Evolutionary conservation across 257 asterid species (phyloP), one percentile per base, ranked within the genome.

Genomic region (Datura wrightii): DNA sequence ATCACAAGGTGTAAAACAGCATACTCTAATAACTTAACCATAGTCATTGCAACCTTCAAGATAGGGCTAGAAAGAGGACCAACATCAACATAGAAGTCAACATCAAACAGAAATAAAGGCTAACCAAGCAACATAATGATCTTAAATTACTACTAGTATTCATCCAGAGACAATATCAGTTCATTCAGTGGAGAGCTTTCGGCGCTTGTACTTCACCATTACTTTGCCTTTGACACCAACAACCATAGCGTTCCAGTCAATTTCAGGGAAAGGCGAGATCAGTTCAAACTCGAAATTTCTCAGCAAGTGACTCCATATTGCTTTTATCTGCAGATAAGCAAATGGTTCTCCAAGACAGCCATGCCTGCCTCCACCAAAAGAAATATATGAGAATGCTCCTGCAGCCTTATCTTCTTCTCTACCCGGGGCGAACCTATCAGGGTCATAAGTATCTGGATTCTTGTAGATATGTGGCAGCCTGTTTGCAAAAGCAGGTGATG

Each of bases 301-400:
- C 31, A 96, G 90, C 93, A 96, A 81, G 88, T 96, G 99, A 90
- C 98, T 94, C 98, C 99, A 96, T 83, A 96, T 94, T 7, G 99
- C 97, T 85, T 93, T 96, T 83, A 96, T 96, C 86, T 96, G 99
- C 79, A 96, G 88, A 89, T 96, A 96, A 1, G 99, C 99, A 84
- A 96, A 96, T 8, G 99, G 98, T 91, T 96, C 99, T 6, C 99
- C 99, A 3, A 96, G 87, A 85, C 98, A 96, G 3, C 98, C 99
- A 8, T 96, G 99, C 90, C 98, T 92, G 55, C 99, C 99, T 3
- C 99, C 98, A 8, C 99, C 99, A 24, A 94, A 96, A 3, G 99
- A 93, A 37, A 96, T 94, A 88, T 96, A 94, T 0, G 99, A 96
- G 87, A 96, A 96, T 0, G 97, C 97, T 62, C 99, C 99, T 0